A percentile compares a stretch with the other conserved stretches of the same genome.
Evolutionary conservation across 108 stramenopile genomes (phyloP).

Genomic region (Stephanodiscus triporus): DNA sequence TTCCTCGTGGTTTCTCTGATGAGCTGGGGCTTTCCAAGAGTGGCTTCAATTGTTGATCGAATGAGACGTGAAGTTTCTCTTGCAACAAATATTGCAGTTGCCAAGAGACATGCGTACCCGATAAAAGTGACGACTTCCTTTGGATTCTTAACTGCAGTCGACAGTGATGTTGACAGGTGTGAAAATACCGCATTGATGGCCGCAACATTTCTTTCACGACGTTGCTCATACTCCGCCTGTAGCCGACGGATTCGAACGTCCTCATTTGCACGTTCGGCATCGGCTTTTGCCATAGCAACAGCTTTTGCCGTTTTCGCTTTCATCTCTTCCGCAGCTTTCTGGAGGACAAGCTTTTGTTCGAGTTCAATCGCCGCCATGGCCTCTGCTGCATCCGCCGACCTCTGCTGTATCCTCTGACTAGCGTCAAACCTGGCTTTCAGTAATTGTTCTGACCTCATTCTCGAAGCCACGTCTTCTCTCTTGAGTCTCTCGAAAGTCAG

Average conservation of each 20-base stretch:
- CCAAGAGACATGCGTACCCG: conserved; percentile 42
- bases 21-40: conserved; percentile 72
- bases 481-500: conserved; percentile 47
- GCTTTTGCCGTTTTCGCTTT: conserved; percentile 52
- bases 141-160: conserved; percentile 35
- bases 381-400: conserved; percentile 39
- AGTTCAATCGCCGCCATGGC: conserved; percentile 36
- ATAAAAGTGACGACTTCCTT: conserved; percentile 51
- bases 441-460: conserved; percentile 33
- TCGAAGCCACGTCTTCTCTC: conserved; percentile 56
- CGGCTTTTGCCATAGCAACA: conserved; percentile 68
- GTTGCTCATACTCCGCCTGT: conserved; percentile 66
- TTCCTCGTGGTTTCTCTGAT: conserved; percentile 78
- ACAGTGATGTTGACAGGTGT: conserved; percentile 33
- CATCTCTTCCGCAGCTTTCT: conserved; percentile 49
- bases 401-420: conserved; percentile 43
- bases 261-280: conserved; percentile 80
- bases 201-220: conserved; percentile 63
- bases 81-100: conserved; percentile 49
- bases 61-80: conserved; percentile 53
- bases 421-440: conserved; percentile 59
- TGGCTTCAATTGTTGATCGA: conserved; percentile 60
- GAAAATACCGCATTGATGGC: conserved; percentile 57
- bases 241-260: conserved; percentile 65
- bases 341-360: conserved; percentile 32